Evolutionary conservation across 2,329 filamentous ascomycete genomes (phyloP), one percentile per base, ranked within the genome.

Genomic region (Huntiella decipiens): DNA sequence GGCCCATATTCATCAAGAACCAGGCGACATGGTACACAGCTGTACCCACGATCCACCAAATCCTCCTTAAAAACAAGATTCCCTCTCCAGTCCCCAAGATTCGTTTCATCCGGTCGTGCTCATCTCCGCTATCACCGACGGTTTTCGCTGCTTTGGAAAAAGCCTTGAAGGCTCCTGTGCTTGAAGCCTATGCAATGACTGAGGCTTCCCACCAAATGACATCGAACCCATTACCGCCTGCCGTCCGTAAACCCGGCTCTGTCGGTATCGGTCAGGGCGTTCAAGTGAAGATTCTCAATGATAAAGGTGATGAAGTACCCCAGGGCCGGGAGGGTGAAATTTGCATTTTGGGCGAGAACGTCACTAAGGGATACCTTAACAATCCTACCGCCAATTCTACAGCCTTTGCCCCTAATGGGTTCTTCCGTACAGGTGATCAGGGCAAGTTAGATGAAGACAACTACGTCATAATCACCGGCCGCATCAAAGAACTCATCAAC

Each of bases 141-240:
- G 77, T 77, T 43, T 87, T 91, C 63, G 70, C 83, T 51, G 78
- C 84, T 54, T 71, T 93, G 4, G 84, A 92, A 57, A 70, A 74
- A 54, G 70, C 75, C 0, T 82, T 86, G 59, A 68, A 75, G 43
- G 82, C 85, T 0, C 84, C 85, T 0, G 85, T 93, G 0, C 70
- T 93, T 13, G 85, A 92, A 63, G 85, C 85, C 7, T 92, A 92
- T 56, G 85, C 85, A 53, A 93, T 93, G 85, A 92, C 85, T 36
- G 85, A 92, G 64, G 85, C 83, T 5, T 76, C 85, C 4, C 82
- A 87, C 56, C 82, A 86, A 60, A 86, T 87, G 79, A 84, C 82
- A 1, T 83, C 79, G 19, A 82, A 79, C 63, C 77, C 76, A 15
- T 66, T 81, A 0, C 82, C 82, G 3, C 73, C 74, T 0, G 77